These are phyloP conservation scores for Parastagonospora avenae DNA, from an alignment of 2,329 filamentous ascomycete species.

Conservation along the genomic window DNA sequence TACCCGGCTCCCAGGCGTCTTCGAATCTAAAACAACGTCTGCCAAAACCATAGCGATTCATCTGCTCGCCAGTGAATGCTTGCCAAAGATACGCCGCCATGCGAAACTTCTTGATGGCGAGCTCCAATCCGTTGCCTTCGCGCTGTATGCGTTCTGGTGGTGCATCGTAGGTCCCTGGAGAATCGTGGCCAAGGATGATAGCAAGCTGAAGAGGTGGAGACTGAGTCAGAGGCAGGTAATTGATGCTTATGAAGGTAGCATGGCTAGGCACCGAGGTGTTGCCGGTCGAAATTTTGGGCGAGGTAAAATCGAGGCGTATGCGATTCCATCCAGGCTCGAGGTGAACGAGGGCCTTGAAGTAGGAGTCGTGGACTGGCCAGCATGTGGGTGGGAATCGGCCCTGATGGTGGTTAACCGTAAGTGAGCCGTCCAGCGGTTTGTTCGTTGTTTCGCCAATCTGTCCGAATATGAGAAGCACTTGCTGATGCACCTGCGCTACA, in stretches of 20 bases:
- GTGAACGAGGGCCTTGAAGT: constrained; percentile 91
- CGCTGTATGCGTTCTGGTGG: constrained; percentile 73
- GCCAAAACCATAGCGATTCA: constrained; percentile 87
- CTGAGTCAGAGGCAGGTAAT: constrained; percentile 80
- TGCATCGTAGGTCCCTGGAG: constrained; percentile 82
- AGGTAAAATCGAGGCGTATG: constrained; percentile 84
- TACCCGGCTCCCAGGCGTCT: constrained; percentile 90
- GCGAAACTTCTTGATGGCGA: constrained; percentile 85
- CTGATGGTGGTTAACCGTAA: constrained; percentile 81
- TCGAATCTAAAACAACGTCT: constrained; percentile 88
- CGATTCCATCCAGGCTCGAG: constrained; percentile 90
- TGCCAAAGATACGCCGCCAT: constrained; percentile 98
- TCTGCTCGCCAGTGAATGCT: constrained; percentile 94
- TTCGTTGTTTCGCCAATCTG: constrained; percentile 75
- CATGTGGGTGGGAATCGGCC: constrained; percentile 80
- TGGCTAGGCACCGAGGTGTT: constrained; percentile 72
- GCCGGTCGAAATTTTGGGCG: constrained; percentile 76
- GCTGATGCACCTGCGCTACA: constrained; percentile 78
- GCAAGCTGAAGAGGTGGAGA: constrained; percentile 87
- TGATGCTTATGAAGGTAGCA: constrained; percentile 78
- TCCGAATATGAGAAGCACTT: constrained; percentile 80
- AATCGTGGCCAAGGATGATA: constrained; percentile 86
- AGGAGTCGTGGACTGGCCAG: constrained; percentile 87
- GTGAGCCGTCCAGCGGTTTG: constrained; percentile 73
- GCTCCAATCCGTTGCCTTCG: constrained; percentile 82